phyloP scores from a whole-genome alignment of 2,329 filamentous ascomycete species.

The Diaporthe eres region DNA sequence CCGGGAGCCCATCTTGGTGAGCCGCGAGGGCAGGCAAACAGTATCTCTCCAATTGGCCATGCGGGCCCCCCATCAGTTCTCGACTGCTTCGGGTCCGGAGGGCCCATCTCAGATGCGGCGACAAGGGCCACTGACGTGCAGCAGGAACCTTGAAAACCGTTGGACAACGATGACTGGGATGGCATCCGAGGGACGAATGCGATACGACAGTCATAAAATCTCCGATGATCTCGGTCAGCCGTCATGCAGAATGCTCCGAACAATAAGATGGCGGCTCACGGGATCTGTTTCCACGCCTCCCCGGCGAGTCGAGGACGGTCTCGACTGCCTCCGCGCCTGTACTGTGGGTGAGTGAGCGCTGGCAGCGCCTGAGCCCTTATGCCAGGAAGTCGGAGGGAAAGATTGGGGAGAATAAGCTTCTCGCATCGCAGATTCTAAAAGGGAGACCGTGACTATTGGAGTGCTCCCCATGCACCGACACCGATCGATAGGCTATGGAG shows the following conservation, averaged over 20 bases:
- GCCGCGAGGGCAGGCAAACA: not conserved
- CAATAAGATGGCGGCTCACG: not conserved
- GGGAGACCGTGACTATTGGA: not conserved
- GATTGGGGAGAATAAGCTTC: not conserved
- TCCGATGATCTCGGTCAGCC: slow-evolving; percentile 20
- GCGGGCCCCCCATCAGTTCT: not conserved
- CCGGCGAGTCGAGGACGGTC: not conserved
- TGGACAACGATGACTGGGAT: not conserved
- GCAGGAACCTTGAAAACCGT: not conserved
- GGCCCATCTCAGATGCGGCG: not conserved
- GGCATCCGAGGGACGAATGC: slow-evolving; percentile 17
- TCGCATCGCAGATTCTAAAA: slow-evolving; percentile 2
- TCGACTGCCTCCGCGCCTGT: not conserved
- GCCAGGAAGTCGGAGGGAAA: not conserved
- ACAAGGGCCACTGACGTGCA: slow-evolving; percentile 19
- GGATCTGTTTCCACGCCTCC: not conserved
- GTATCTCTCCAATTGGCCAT: not conserved
- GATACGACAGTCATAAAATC: slow-evolving; percentile 26
- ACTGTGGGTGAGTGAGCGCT: too few relatives aligned
- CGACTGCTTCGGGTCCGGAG: slow-evolving; percentile 1
- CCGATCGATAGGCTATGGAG: slow-evolving; percentile 1
- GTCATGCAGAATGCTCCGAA: slow-evolving; percentile 7
- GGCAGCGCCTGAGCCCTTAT: not conserved
- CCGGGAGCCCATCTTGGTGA: slow-evolving; percentile 15
- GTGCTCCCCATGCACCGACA: not conserved